phyloP scores from a whole-genome alignment of 2,329 filamentous ascomycete genomes.

The Domatiomyces catenatus region DNA sequence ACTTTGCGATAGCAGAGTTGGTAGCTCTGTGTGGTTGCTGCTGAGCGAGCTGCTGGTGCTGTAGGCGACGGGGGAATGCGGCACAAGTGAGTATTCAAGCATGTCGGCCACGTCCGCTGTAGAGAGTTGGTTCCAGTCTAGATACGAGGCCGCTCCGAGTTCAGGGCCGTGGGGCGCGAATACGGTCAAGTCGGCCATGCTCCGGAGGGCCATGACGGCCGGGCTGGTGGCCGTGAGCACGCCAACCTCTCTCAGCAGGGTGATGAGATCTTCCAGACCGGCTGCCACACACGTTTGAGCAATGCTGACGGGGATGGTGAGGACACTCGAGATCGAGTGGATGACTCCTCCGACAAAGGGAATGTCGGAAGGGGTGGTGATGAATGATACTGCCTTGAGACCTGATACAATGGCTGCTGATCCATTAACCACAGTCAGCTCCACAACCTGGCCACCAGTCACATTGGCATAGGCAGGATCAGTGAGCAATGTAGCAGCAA shows the following conservation, averaged over 20 bases:
- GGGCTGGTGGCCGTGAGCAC: conserved; percentile 11
- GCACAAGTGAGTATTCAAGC: conserved; percentile 50
- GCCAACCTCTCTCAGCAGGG: conserved; percentile 32
- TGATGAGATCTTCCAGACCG: conserved; percentile 33
- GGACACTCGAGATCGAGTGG: conserved; percentile 37
- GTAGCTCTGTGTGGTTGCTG: conserved; percentile 24
- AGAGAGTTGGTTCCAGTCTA: conserved; percentile 34
- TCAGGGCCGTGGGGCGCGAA: conserved; percentile 49
- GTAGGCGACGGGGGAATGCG: conserved; percentile 37
- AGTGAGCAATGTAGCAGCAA: conserved; percentile 36
- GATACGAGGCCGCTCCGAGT: conserved; percentile 43
- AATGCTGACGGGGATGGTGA: conserved; percentile 32
- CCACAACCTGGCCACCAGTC: conserved; percentile 44
- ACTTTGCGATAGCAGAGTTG: conserved; percentile 26
- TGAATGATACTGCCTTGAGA: conserved; percentile 33
- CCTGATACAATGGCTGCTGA: conserved; percentile 39
- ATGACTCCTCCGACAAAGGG: conserved; percentile 41
- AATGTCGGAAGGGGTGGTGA: conserved; percentile 33
- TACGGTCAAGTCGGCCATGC: conserved; percentile 37
- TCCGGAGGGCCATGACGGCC: conserved; percentile 22
- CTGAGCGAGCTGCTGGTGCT: conserved; percentile 31
- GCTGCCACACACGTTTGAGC: conserved; percentile 27
- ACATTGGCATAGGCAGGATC: conserved; percentile 41
- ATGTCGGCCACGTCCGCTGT: conserved; percentile 35
- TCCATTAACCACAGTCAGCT: conserved; percentile 27